Evolutionary conservation across 148 eudicot species (phyloP), one percentile per base, ranked within the genome.

Genomic region (Rhododendron ovatum): DNA sequence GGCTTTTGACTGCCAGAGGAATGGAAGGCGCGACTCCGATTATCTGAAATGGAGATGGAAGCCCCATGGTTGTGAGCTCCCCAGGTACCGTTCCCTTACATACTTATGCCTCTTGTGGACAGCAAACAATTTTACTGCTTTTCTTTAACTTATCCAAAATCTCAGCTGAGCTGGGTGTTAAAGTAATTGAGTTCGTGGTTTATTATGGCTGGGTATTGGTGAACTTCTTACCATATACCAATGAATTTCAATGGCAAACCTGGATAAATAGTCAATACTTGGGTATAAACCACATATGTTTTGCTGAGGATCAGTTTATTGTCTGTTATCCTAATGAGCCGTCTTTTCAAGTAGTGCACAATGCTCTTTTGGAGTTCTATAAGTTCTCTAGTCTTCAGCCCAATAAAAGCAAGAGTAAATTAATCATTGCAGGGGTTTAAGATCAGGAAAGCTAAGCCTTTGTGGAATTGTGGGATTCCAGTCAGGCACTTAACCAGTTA

Each of bases 31-130:
- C 18, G 99, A 96, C 87, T 91, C 87, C 39, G 92, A 89, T 55
- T 96, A 95, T 88, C 81, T 93, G 85, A 93, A 94, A 50, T 94
- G 99, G 99, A 86, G 95, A 17, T 96, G 99, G 99, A 92, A 96
- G 89, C 98, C 99, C 84, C 83, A 93, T 88, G 95, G 81, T 6
- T 96, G 99, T 89, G 90, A 92, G 73, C 96, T 96, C 86, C 99
- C 99, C 69, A 94, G 99, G 99, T 95, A 3, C 30, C 59, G 20
- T 41, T 88, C 69, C 3, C 57, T 13, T 47, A 8, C 33, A n/a
- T 74, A 45, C 9, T 45, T 84, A 4, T 37, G 15, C 15, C 35
- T 37, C 37, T 35, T 55, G 13, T 82, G 11, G 2, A 73, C 41
- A 73, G 33, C 20, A 73, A 5, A 37, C 77, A 73, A 33, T 33